Evolutionary conservation across 2,329 filamentous ascomycete species (phyloP), one percentile per base, ranked within the genome.

Genomic region (Fusarium neocosmosporiellum): DNA sequence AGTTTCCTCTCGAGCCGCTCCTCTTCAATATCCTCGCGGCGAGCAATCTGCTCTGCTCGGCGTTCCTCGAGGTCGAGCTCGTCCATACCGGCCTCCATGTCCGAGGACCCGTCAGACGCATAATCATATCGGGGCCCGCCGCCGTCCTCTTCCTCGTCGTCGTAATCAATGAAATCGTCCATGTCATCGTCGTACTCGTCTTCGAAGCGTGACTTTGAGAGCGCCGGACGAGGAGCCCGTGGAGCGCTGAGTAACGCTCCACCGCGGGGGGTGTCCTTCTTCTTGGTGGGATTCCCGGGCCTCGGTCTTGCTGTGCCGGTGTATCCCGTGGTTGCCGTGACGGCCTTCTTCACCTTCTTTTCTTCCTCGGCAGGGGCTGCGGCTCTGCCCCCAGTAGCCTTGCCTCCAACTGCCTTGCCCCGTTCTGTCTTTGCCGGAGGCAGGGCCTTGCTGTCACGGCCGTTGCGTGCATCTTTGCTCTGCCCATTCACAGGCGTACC

Each of bases 71-170:
- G 84, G 69, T 94, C 92, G 60, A 95, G 89, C 74, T 95, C 93
- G 68, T 91, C 91, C 39, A 92, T 80, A 36, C 92, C 92, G 3
- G 92, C 93, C 80, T 95, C 93, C 92, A 95, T 95, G 75, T 94
- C 93, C 7, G 92, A 94, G 7, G 91, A 93, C 7, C 80, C 89
- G 63, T 92, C 92, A 1, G 90, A 91, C 4, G 85, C 87, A 71
- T 93, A 92, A 55, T 85, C 86, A 69, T 88, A 87, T 7, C 83
- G 81, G 34, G 81, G 83, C 9, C 83, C 81, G 14, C 72, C 80
- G 3, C 79, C 81, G 0, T 87, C 85, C 7, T 81, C 83, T 14
- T 88, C 88, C 0, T 90, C 88, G 14, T 90, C 88, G 48, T 90
- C 88, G 66, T 90, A 89, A 46, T 89, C 88, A 78, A 90, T 89